Evolutionary conservation across 2,329 filamentous ascomycete genomes (phyloP).

Genomic region (Pseudogymnoascus sp.): DNA sequence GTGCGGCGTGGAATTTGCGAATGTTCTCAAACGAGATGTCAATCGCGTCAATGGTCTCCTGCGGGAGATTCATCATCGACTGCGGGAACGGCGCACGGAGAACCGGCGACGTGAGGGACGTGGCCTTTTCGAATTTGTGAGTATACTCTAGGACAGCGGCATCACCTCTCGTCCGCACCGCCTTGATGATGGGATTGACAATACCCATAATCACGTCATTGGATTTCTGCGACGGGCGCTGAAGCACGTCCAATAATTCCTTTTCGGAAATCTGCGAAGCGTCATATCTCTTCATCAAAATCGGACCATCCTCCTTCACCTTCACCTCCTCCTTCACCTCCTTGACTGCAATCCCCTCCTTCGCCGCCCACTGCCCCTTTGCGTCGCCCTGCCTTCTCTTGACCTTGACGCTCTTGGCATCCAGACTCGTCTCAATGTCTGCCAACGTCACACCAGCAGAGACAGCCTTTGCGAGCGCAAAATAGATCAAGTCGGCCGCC

Average conservation of each 20-base stretch:
- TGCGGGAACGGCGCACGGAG: conserved; percentile 81
- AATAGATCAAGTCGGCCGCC: conserved; percentile 91
- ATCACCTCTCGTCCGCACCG: conserved; percentile 76
- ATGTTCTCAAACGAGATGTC: conserved; percentile 94
- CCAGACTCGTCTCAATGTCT: conserved; percentile 85
- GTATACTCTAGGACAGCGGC: conserved; percentile 85
- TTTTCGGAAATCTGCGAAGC: conserved; percentile 53
- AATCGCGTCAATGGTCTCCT: conserved; percentile 84
- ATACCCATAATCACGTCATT: conserved; percentile 91
- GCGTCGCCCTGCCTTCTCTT: conserved; percentile 89
- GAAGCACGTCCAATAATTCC: conserved; percentile 65
- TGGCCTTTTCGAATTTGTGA: conserved; percentile 96
- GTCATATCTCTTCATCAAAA: conserved; percentile 75
- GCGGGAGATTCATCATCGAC: conserved; percentile 73
- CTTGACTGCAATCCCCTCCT: conserved; percentile 54
- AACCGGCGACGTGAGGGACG: conserved; percentile 79
- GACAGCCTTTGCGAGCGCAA: conserved; percentile 83
- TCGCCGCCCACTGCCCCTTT: conserved; percentile 84
- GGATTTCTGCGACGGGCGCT: conserved; percentile 86
- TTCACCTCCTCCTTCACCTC: conserved; percentile 43
- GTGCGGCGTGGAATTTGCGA: conserved; percentile 82
- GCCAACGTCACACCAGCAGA: conserved; percentile 74
- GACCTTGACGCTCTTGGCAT: conserved; percentile 91
- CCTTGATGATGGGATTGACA: conserved; percentile 82
- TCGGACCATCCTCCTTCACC: conserved; percentile 45